Percentiles rank a stretch among this genome's conserved stretches.
Conservation (phyloP, 768 basidiomycete species). For the Strobilomyces dryophilus region DNA sequence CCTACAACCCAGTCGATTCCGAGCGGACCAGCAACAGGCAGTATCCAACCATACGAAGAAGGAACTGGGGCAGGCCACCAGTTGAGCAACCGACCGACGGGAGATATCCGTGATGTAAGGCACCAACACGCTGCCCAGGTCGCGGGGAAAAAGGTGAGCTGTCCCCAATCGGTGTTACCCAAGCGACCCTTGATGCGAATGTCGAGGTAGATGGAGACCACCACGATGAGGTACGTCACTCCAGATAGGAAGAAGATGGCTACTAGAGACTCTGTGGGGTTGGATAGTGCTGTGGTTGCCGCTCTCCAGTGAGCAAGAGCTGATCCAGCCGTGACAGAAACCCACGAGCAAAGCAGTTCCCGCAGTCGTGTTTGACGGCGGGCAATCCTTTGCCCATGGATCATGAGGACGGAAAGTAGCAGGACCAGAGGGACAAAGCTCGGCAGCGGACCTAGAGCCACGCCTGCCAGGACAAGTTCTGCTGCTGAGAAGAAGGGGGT, state of each 20-base stretch:
- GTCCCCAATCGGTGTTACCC: conserved; percentile 36
- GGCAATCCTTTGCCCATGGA: conserved; percentile 31
- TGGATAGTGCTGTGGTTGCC: conserved; percentile 54
- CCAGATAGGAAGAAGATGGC: conserved; percentile 41
- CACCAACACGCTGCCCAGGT: conserved; percentile 68
- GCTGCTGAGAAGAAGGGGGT: conserved; percentile 20
- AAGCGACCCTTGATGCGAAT: conserved; percentile 32
- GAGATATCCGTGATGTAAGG: conserved; percentile 49
- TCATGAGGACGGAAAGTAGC: conserved; percentile 21
- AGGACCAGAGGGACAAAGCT: conserved; percentile 33
- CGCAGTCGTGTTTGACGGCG: conserved; percentile 25
- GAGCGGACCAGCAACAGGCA: conserved; percentile 51
- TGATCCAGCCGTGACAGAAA: conserved; percentile 38
- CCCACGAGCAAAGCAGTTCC: conserved; percentile 32
- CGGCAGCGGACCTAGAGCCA: conserved; percentile 29
- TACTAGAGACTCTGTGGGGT: conserved; percentile 42
- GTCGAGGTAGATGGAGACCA: conserved; percentile 39
- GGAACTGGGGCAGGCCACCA: conserved; percentile 58
- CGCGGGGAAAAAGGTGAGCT: conserved; percentile 58
- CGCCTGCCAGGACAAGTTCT: conserved; percentile 20
- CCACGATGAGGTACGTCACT: conserved; percentile 40
- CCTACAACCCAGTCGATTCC: conserved; percentile 71
- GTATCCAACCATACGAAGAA: conserved; percentile 61
- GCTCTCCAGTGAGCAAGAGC: conserved; percentile 40
- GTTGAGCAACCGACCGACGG: conserved; percentile 65